These are phyloP conservation scores for Hemisphaericaspora subhashii DNA, from an alignment of 1,139 yeast species.

Conservation along the genomic window DNA sequence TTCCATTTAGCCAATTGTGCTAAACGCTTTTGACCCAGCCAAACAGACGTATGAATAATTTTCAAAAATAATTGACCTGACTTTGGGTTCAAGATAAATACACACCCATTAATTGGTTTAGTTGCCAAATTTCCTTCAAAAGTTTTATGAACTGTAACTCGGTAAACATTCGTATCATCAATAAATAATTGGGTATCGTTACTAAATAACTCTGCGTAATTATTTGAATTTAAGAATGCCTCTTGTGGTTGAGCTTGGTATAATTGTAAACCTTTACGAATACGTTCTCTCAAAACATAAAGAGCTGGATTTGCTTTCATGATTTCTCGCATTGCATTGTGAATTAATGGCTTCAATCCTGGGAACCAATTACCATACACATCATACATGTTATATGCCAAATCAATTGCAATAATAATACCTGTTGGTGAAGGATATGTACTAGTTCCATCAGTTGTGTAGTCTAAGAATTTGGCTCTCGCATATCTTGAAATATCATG, in stretches of 20 bases:
- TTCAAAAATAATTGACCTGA: constrained; percentile 87
- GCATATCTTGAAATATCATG: constrained; percentile 95
- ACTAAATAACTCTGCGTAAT: constrained; percentile 87
- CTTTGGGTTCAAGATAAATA: constrained; percentile 85
- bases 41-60: constrained; percentile 89
- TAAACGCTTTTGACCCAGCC: constrained; percentile 96
- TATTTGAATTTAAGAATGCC: constrained; percentile 83
- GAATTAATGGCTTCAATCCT: constrained; percentile 86
- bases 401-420: constrained; percentile 82
- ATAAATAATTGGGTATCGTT: constrained; percentile 80
- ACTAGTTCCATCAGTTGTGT: constrained; percentile 83
- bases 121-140: constrained; percentile 92
- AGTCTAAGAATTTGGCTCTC: constrained; percentile 88
- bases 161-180: constrained; percentile 90
- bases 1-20: constrained; percentile 97
- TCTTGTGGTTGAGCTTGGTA: constrained; percentile 94
- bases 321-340: constrained; percentile 88
- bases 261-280: constrained; percentile 88
- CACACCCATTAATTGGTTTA: constrained; percentile 91
- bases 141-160: constrained; percentile 92
- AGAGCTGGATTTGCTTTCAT: constrained; percentile 96
- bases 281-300: constrained; percentile 87
- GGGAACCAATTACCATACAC: constrained; percentile 98
- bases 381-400: constrained; percentile 94
- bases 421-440: constrained; percentile 95